Evolutionary conservation across 495 filamentous ascomycete genomes (phyloP), one percentile per base, ranked within the genome.

Genomic region (Penicillium angulare): DNA sequence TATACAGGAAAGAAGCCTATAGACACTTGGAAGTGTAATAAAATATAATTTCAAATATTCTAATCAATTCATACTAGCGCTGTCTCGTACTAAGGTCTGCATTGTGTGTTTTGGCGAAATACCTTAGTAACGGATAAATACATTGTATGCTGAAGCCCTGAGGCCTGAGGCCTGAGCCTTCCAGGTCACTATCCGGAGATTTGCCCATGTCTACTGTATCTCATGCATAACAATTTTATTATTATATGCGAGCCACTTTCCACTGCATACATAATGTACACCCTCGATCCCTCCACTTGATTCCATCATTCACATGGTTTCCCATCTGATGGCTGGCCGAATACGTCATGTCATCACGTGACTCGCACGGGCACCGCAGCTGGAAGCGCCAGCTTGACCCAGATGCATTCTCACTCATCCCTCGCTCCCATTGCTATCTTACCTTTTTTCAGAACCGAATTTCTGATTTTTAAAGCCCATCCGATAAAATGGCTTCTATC

Each of bases 401-500:
- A 34, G 40, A 59, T 61, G 49, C 59, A 60, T 63, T 57, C 59
- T 63, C 62, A 56, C 39, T 26, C 56, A 60, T 60, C 60, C 59
- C 56, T 60, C 54, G 53, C 34, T 57, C 49, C 22, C 46, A 48
- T 53, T 50, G 34, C 51, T 33, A 49, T 57, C 52, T 32, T 42
- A 41, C 31, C 40, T 27, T 40, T 31, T 50, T 23, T 12, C 34
- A 42, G 21, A 43, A 43, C 27, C 15, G 17, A 31, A 3, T 45
- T 52, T 33, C n/a, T 47, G 35, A 44, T 47, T 42, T 34, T 41
- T 43, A n/a, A 35, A 49, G 34, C 20, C 49, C 43, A 51, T 22
- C 38, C 23, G 6, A 35, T 55, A 75, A 61, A 68, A 82, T 82
- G 80, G 69, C 72, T 53, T 89, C 90, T 68, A 88, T 90, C 72